These are phyloP conservation scores for Tolypocladium tundrense DNA, from an alignment of 2,329 filamentous ascomycete species.

Conservation along the genomic window DNA sequence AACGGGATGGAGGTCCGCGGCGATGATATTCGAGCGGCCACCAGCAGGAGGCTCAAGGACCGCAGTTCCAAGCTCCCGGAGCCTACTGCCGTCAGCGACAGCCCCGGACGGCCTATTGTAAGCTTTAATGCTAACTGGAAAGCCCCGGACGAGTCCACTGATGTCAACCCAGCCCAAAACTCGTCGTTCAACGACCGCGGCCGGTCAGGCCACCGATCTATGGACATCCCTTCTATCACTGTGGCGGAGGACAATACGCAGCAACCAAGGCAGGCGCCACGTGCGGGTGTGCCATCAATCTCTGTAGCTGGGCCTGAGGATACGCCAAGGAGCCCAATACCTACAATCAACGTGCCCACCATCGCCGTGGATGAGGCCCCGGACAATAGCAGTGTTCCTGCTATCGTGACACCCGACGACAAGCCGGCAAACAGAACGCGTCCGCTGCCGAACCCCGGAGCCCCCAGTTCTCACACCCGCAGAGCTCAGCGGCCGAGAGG, in stretches of 20 bases:
- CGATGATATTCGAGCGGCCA: slow-evolving; percentile 83
- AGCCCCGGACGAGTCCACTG: slow-evolving; percentile 58
- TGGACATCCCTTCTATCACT: slow-evolving; percentile 44
- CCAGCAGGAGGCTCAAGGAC: slow-evolving; percentile 79
- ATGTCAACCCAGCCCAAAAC: slow-evolving; percentile 43
- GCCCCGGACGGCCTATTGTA: slow-evolving; percentile 85
- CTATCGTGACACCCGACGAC: slow-evolving; percentile 37
- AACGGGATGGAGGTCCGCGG: slow-evolving; percentile 75
- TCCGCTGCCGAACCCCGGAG: slow-evolving; percentile 35
- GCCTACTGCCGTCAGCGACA: slow-evolving; percentile 84
- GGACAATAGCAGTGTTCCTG: slow-evolving; percentile 28
- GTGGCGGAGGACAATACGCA: slow-evolving; percentile 36
- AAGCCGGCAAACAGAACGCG: slow-evolving; percentile 12
- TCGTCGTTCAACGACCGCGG: slow-evolving; percentile 2
- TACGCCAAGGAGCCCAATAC: slow-evolving; percentile 14
- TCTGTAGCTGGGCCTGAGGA: slow-evolving; percentile 20
- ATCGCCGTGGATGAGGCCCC: slow-evolving; percentile 31
- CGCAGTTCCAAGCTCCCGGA: slow-evolving; percentile 79
- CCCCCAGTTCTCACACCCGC: slow-evolving; percentile 19
- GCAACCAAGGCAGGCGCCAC: slow-evolving; percentile 16
- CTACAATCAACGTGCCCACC: slow-evolving; percentile 34
- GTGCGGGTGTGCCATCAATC: slow-evolving; percentile 23
- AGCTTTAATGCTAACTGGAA: slow-evolving; percentile 87
- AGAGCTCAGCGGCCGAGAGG: slow-evolving; percentile 31
- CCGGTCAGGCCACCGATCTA: slow-evolving; percentile 18